Base-by-base conservation (phyloP, 768 basidiomycete genomes). In the Boletus rex-veris region DNA sequence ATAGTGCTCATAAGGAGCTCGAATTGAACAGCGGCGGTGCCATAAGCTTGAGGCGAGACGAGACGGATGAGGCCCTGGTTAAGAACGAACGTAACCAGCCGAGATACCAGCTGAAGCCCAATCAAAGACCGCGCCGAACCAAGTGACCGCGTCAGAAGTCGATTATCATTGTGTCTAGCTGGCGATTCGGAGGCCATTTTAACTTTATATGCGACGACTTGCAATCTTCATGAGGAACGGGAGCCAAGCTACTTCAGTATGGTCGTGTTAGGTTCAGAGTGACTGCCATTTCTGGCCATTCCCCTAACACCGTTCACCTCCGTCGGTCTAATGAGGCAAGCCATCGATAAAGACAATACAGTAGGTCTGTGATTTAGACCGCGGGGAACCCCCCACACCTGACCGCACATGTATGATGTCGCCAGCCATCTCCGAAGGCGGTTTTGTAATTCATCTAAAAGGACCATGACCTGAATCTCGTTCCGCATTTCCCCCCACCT, bases 21-120 rank as follows among this genome's bases (percentile, higher is more conserved):
- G 70, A 98, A 93, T 63, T 97, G 95, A 57, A 99, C 89, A 0
- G 92, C 83, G 15, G 92, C 93, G 0, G 90, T 93, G 10, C 96
- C 88, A 66, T 92, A 95, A 14, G 86, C 88, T 33, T 82, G 81
- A 1, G 95, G 94, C 0, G 92, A 85, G 3, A 88, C 86, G 28
- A 94, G 77, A 1, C 92, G 85, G 38, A 98, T 77, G 12, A 98
- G 78, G 0, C 83, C 81, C 70, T 97, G 95, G 71, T 98, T 98
- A 24, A 99, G 78, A 5, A 77, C 66, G 69, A 97, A 99, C 0
- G 97, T 98, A 64, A 94, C 77, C 4, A 88, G 60, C 0, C 97
- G 81, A 48, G 94, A 90, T 52, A 88, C 75, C 31, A 97, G 76
- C 64, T 98, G 97, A 16, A 98, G 82, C 30, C 83, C 82, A 58